phyloP scores from a whole-genome alignment of 306 rosid species.

The Citrullus mucosospermus region DNA sequence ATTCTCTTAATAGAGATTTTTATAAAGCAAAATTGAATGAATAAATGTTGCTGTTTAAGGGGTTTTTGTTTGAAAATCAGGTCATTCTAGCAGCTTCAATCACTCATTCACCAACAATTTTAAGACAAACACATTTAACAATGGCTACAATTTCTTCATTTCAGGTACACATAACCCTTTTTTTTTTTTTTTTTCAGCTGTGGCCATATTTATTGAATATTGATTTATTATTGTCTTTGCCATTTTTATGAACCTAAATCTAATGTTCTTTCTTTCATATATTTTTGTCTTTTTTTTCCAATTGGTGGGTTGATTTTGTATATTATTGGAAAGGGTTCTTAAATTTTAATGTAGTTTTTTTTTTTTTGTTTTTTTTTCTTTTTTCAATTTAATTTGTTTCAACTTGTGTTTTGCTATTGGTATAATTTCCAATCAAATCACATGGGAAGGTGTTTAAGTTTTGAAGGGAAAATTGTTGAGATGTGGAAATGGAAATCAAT shows the following conservation, averaged over 20 bases:
- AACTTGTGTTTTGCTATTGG: not conserved
- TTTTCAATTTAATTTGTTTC: not conserved
- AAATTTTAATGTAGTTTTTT: not conserved
- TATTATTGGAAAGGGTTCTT: not conserved
- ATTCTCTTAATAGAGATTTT: not conserved
- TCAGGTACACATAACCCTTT: not conserved
- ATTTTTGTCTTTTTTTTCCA: not conserved
- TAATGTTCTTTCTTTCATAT: not conserved
- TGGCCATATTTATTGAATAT: no score
- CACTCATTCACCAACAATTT: constrained; percentile 67
- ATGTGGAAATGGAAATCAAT: not conserved
- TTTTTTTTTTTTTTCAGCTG: not conserved
- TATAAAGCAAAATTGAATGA: not conserved
- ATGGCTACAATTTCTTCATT: not conserved
- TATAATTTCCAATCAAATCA: not conserved
- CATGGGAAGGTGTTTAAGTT: not conserved
- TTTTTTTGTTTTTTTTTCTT: no score
- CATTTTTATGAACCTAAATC: not conserved
- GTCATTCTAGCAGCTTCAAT: constrained; percentile 94
- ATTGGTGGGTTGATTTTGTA: not conserved
- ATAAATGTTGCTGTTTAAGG: constrained; percentile 1
- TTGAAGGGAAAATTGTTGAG: not conserved
- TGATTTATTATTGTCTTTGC: not conserved
- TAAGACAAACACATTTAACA: not conserved
- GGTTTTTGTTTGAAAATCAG: constrained; percentile 25